Conservation (phyloP, 1,284 basidiomycete genomes). For the Butyriboletus appendiculatus region DNA sequence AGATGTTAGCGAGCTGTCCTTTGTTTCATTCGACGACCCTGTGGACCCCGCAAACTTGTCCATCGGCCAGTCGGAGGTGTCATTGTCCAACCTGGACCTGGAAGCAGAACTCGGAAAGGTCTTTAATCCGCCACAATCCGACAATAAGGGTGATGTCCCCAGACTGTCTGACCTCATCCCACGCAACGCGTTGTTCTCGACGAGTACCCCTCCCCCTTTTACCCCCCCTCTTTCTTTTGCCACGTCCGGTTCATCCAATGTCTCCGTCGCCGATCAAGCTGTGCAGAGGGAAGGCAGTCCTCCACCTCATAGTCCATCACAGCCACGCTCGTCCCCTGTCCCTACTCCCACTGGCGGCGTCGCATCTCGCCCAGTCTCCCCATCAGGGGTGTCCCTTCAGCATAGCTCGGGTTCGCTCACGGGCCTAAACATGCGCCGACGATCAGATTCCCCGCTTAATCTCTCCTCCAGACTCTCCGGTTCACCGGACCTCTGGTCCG, state of each 20-base stretch:
- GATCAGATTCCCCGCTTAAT: slow-evolving; percentile 27
- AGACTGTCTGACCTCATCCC: slow-evolving; percentile 28
- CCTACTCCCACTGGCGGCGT: background rate
- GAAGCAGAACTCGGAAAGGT: slow-evolving; percentile 32
- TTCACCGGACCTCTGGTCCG: slow-evolving; percentile 22
- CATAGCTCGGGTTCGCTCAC: slow-evolving; percentile 17
- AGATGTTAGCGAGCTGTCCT: slow-evolving; percentile 40
- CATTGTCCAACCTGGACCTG: slow-evolving; percentile 33
- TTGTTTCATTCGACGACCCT: slow-evolving; percentile 35
- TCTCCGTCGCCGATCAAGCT: slow-evolving; percentile 11
- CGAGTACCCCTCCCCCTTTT: slow-evolving; percentile 30
- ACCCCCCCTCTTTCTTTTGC: slow-evolving; percentile 22
- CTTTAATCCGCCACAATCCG: slow-evolving; percentile 13
- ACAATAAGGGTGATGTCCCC: slow-evolving; percentile 10
- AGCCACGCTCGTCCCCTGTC: background rate
- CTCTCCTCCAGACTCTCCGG: slow-evolving; percentile 15
- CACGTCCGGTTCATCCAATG: slow-evolving; percentile 18
- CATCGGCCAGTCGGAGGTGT: slow-evolving; percentile 36
- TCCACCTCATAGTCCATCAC: slow-evolving; percentile 1
- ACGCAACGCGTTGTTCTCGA: slow-evolving; percentile 23
- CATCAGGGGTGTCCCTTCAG: slow-evolving; percentile 10
- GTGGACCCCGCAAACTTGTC: slow-evolving; percentile 39
- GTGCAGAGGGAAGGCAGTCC: slow-evolving; percentile 8
- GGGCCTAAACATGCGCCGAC: slow-evolving; percentile 12
- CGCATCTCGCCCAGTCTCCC: slow-evolving; percentile 9